phyloP scores from a whole-genome alignment of 129 eudicot species.

The Lactuca saligna region DNA sequence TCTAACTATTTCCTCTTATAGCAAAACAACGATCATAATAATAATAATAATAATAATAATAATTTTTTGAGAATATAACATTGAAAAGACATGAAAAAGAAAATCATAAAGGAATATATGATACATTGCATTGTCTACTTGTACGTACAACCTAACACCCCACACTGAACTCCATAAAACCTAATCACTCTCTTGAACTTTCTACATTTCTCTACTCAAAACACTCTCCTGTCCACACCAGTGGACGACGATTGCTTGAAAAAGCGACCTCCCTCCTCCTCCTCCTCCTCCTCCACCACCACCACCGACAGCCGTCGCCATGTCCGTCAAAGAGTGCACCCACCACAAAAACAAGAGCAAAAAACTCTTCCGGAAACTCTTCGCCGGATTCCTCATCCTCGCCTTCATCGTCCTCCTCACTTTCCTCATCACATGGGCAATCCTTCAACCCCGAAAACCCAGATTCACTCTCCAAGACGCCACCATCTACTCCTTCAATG shows the following conservation, averaged over 20 bases:
- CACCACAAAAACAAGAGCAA: conserved; percentile 54
- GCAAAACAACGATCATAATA: too few relatives aligned
- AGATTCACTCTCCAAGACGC: conserved; percentile 72
- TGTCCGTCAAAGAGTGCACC: conserved; percentile 58
- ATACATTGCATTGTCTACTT: conserved; percentile 4
- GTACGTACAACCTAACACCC: conserved; percentile 25
- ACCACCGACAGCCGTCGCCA: conserved; percentile 26
- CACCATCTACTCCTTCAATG: conserved; percentile 75
- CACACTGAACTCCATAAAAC: conserved; percentile 22
- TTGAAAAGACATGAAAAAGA: conserved; percentile 4
- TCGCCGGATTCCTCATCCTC: conserved; percentile 40
- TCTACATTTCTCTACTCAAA: conserved; percentile 19
- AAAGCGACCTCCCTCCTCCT: conserved; percentile 3
- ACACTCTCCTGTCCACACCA: conserved; percentile 24
- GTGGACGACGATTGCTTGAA: background rate
- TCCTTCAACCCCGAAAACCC: conserved; percentile 71
- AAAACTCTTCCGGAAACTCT: conserved; percentile 26
- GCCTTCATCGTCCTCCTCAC: conserved; percentile 48
- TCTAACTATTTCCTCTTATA: too few relatives aligned
- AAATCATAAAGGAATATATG: conserved; percentile 4
- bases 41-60: too few relatives aligned
- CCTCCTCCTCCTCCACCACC: too few relatives aligned
- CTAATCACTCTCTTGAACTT: background rate
- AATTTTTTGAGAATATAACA: background rate
- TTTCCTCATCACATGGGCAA: conserved; percentile 65